Base-by-base conservation (phyloP, 208 protist species). In the Leptomonas seymouri region DNA sequence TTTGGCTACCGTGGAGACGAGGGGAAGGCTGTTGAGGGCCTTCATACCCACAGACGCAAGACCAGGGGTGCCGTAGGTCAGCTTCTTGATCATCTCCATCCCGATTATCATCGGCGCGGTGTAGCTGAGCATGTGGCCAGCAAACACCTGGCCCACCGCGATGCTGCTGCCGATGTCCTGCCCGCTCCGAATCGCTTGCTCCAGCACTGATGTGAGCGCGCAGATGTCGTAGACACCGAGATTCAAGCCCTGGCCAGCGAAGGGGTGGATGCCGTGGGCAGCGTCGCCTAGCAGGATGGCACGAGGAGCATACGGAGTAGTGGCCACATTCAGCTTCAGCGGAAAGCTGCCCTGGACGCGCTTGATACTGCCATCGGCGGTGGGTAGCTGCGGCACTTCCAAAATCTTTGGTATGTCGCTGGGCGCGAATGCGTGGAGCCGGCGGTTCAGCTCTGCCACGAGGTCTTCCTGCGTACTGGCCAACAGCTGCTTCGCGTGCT, bases 191-290 rank as follows among this genome's bases (percentile, higher is more conserved):
- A 97, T 77, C 9, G 86, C 87, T 28, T 72, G 55, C 66, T 93
- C 84, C 49, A 95, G 46, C 27, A 92, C 68, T 21, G 81, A 72
- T 0, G 78, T 81, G 56, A 97, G 74, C 0, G 84, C 84, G 61
- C 86, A 94, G 9, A 93, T 76, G 74, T 97, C 90, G 74, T 95
- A 93, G 48, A 98, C 76, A 31, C 93, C 95, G 42, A 97, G 80
- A 79, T 98, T 98, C 46, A 97, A 81, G 0, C 93, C 95, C 68
- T 98, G 95, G 0, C 95, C 95, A 6, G 93, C 93, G 31, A 98
- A 91, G 18, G 93, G 95, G 78, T 97, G 93, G 64, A 98, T 93
- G 16, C 86, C 74, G 82, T 97, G 93, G 0, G 95, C 95, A 8
- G 95, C 92, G 69, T 98, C 93, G 18, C 91, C 90, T 1, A 93